phyloP scores from a whole-genome alignment of 257 asterid genomes.

The Leonotis leonurus region DNA sequence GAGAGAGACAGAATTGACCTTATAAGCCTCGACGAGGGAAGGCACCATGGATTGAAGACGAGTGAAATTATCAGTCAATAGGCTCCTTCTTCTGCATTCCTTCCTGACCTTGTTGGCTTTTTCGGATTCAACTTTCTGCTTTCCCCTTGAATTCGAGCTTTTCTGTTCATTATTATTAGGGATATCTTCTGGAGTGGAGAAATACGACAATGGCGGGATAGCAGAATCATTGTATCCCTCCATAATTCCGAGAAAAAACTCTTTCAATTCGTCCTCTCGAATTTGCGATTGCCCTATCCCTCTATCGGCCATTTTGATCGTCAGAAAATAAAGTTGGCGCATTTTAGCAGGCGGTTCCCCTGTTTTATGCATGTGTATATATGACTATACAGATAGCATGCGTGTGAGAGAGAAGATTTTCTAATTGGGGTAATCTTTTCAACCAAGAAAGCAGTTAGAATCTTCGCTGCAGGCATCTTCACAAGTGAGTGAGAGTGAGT shows the following conservation, averaged over 20 bases:
- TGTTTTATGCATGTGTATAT: background rate
- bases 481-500: background rate
- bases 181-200: constrained; percentile 7
- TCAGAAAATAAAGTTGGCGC: background rate
- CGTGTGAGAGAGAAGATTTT: background rate
- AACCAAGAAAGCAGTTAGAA: constrained; percentile 27
- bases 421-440: background rate
- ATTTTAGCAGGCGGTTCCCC: constrained; percentile 1
- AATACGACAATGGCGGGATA: constrained; percentile 41
- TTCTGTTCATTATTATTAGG: constrained; percentile 8
- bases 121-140: constrained; percentile 12
- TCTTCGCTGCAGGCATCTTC: constrained; percentile 20
- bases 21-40: constrained; percentile 19
- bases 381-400: background rate
- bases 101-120: background rate
- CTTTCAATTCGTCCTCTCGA: constrained; percentile 35
- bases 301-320: constrained; percentile 13
- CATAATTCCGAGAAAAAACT: constrained; percentile 45
- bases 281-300: constrained; percentile 2
- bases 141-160: constrained; percentile 13
- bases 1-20: constrained; percentile 30
- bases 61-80: constrained; percentile 33
- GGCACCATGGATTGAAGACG: constrained; percentile 59
- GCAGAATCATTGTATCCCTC: constrained; percentile 42
- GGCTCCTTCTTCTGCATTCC: constrained; percentile 34